Conservation (phyloP, 2,329 filamentous ascomycete genomes). For the Aspergillus ruber region DNA sequence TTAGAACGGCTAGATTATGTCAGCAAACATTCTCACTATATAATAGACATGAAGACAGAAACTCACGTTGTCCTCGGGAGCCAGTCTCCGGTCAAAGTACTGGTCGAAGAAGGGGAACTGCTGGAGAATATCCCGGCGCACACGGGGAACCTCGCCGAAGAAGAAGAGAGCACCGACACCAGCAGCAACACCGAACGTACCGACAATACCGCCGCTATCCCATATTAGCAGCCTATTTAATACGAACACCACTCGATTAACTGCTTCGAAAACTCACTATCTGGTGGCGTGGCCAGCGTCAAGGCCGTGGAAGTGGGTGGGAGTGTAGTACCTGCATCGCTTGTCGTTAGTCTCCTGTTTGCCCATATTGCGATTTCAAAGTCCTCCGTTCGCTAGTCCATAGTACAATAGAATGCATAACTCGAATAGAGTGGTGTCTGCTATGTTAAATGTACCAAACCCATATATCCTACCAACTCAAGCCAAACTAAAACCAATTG, state of each 20-base stretch:
- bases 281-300: slow-evolving; percentile 35
- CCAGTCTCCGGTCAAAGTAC: slow-evolving; percentile 52
- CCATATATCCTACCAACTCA: not conserved
- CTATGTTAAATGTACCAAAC: not conserved
- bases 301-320: slow-evolving; percentile 45
- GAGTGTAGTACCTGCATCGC: slow-evolving; percentile 43
- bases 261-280: slow-evolving; percentile 37
- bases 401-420: slow-evolving; percentile 10
- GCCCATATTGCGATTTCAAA: not conserved
- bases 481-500: not conserved
- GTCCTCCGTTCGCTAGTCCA: slow-evolving; percentile 3
- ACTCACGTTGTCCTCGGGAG: slow-evolving; percentile 57
- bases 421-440: too few species aligned
- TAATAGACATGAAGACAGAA: not conserved
- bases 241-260: too few species aligned
- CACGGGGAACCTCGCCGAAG: slow-evolving; percentile 58
- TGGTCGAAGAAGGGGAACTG: slow-evolving; percentile 53
- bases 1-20: slow-evolving; percentile 31
- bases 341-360: not conserved
- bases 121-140: slow-evolving; percentile 56
- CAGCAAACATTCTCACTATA: slow-evolving; percentile 8
- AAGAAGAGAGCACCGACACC: slow-evolving; percentile 58
- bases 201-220: slow-evolving; percentile 38
- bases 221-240: not conserved
- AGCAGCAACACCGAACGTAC: slow-evolving; percentile 51